A percentile compares a stretch with the other conserved stretches of the same genome.
Conservation (phyloP, 345 rosid genomes). For the Xanthoceras sorbifolium region DNA sequence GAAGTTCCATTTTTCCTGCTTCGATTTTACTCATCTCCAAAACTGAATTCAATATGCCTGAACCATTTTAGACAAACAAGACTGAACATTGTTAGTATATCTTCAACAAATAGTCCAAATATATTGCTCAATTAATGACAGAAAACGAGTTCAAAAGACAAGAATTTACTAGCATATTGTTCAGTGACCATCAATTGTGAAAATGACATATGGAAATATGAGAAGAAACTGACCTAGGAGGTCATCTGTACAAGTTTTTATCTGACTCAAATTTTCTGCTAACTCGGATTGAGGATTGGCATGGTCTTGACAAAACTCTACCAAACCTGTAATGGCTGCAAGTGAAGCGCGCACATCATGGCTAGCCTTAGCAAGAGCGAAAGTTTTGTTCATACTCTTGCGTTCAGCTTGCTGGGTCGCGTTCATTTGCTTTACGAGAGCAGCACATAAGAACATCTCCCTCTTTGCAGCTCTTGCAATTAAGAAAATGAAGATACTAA, state of each 20-base stretch:
- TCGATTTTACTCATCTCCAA: constrained; percentile 41
- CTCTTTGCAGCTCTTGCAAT: constrained; percentile 42
- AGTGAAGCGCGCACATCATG: constrained; percentile 34
- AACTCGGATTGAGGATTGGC: constrained; percentile 19
- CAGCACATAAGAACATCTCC: constrained; percentile 44
- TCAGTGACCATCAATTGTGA: too few species aligned
- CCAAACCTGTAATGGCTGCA: constrained; percentile 24
- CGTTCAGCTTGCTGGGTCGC: constrained; percentile 57
- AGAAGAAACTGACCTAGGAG: constrained; percentile 24
- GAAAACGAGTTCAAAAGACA: too few species aligned
- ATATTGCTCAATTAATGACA: too few species aligned
- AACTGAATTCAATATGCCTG: constrained; percentile 38
- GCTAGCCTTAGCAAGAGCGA: constrained; percentile 31
- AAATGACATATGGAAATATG: neutral
- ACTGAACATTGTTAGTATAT: neutral
- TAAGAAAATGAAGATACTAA: constrained; percentile 27
- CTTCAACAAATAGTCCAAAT: too few species aligned
- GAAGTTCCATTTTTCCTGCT: constrained; percentile 37
- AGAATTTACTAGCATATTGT: too few species aligned
- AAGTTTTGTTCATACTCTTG: constrained; percentile 46
- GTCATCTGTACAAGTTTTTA: constrained; percentile 26
- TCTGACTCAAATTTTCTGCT: constrained; percentile 22
- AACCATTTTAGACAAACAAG: neutral
- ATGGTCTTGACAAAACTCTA: constrained; percentile 25
- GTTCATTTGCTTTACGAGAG: constrained; percentile 42